Evolutionary conservation across 371 early-diverging fungal genomes (phyloP), one percentile per base, ranked within the genome.

Genomic region (Neoconidiobolus thromboides): DNA sequence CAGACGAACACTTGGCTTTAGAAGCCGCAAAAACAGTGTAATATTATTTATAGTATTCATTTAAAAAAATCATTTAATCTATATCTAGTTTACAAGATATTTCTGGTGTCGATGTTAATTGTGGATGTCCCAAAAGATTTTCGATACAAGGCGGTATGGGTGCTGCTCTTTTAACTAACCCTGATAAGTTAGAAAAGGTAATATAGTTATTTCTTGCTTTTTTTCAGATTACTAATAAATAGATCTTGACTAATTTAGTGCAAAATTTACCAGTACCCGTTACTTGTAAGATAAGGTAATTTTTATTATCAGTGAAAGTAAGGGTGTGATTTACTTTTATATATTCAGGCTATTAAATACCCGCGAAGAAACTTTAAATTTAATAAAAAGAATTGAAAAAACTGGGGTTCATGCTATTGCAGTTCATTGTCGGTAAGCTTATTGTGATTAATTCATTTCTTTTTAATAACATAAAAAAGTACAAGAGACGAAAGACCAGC

Each of bases 91-190:
- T 51, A 41, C 69, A 83, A 52, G 96, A 95, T 71, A 90, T 89
- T 0, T 72, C 86, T 15, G 93, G 82, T 0, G 79, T 95, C 48
- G 95, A 95, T 71, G 64, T 97, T 55, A 97, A 97, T 71, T 97
- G 97, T 69, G 97, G 97, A 2, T 97, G 97, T 62, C 97, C 96
- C 0, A 95, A 94, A 63, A 76, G 78, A 62, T 97, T 97, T 63
- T 93, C 93, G 1, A 66, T 94, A n/a, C 80, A 81, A 49, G 91
- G 85, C 15, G 91, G 93, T 6, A 96, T 96, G 96, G 97, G 97
- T 10, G 90, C 94, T 3, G 93, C 93, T 5, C 71, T 96, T 48
- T 69, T 96, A 59, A 69, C 79, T 1, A 76, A 90, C 48, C 94
- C 93, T 3, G 94, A 93, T 46, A 71, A 72, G 41, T 71, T 96